Evolutionary conservation across 2,329 filamentous ascomycete species (phyloP).

Genomic region (Aspergillus pseudotamarii): DNA sequence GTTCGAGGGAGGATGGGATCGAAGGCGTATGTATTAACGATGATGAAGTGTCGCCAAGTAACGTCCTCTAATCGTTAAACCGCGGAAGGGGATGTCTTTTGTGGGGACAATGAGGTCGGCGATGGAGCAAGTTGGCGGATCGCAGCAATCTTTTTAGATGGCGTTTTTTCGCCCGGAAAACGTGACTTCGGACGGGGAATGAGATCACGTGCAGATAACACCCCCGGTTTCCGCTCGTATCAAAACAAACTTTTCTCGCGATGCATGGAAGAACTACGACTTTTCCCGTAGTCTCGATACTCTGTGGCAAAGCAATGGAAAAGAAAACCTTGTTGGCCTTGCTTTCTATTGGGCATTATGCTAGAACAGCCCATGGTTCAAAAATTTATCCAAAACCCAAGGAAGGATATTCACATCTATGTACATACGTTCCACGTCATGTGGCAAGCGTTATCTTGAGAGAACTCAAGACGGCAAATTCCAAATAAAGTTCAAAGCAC

Average conservation of each 20-base stretch:
- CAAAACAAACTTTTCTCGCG: conserved; percentile 16
- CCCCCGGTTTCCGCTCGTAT: conserved; percentile 18
- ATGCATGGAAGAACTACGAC: neutral
- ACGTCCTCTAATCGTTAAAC: neutral
- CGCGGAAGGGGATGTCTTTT: neutral
- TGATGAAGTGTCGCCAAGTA: neutral
- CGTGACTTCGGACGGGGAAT: conserved; percentile 19
- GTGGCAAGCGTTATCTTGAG: conserved; percentile 16
- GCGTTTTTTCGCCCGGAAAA: conserved; percentile 27
- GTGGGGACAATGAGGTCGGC: conserved; percentile 14
- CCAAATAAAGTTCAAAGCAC: conserved; percentile 47
- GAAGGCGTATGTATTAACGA: neutral
- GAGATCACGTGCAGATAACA: conserved; percentile 20
- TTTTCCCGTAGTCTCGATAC: conserved; percentile 1
- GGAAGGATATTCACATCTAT: neutral
- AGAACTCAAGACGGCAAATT: conserved; percentile 40
- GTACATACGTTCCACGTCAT: neutral
- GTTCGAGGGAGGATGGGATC: neutral
- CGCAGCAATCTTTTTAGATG: conserved; percentile 23
- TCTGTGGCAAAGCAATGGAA: conserved; percentile 3
- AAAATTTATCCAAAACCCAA: neutral
- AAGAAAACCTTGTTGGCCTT: neutral
- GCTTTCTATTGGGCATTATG: neutral
- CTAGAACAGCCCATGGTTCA: neutral
- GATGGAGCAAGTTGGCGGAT: conserved; percentile 19